These are phyloP conservation scores for Grigorovia yakushimaensis DNA, from an alignment of 805 yeast species.

Conservation along the genomic window DNA sequence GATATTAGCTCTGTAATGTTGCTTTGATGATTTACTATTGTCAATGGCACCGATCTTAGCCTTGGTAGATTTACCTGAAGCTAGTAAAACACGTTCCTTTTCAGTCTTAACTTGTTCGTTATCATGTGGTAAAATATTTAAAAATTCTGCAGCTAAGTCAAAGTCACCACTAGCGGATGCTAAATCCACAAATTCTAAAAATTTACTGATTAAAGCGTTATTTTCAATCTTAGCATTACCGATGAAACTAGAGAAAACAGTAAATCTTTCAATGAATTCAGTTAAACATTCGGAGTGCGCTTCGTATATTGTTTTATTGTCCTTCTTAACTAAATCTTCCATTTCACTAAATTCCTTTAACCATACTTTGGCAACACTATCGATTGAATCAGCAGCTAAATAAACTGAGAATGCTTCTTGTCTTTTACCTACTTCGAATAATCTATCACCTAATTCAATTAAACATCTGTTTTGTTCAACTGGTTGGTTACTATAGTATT, in stretches of 20 bases:
- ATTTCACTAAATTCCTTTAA: constrained; percentile 52
- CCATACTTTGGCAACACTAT: constrained; percentile 77
- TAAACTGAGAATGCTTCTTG: constrained; percentile 69
- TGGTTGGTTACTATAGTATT: constrained; percentile 38
- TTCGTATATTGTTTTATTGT: constrained; percentile 53
- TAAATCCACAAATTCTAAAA: constrained; percentile 72
- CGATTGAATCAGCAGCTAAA: constrained; percentile 72
- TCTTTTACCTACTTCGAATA: constrained; percentile 46
- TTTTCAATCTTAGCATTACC: constrained; percentile 19
- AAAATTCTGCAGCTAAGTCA: constrained; percentile 64
- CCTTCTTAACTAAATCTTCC: constrained; percentile 33
- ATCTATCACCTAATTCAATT: constrained; percentile 67
- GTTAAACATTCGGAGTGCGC: constrained; percentile 78
- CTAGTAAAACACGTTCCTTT: constrained; percentile 68
- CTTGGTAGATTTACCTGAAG: constrained; percentile 34
- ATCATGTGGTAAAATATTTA: constrained; percentile 62
- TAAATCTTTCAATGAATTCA: constrained; percentile 73
- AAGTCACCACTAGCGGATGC: constrained; percentile 77
- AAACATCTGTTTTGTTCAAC: constrained; percentile 46
- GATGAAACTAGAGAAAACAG: constrained; percentile 39
- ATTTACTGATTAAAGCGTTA: constrained; percentile 36
- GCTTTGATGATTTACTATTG: not conserved
- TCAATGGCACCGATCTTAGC: constrained; percentile 4
- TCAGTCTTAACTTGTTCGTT: constrained; percentile 63
- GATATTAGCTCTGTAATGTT: constrained; percentile 1